Evolutionary conservation across 176 grass and related monocot genomes (phyloP), one percentile per base, ranked within the genome.

Genomic region (Chloris gayana): DNA sequence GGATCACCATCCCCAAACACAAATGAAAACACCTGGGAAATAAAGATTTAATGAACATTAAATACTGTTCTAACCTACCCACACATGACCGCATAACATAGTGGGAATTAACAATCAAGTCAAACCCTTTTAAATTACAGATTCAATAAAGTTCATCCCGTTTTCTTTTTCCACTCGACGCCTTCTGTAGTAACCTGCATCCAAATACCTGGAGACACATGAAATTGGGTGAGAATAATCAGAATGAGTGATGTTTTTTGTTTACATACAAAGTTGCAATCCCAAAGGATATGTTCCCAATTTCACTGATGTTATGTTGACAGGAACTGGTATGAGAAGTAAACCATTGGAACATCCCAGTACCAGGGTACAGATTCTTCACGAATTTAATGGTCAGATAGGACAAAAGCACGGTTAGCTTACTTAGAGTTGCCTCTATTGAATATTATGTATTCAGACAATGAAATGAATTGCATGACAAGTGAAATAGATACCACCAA

Each of bases 61-160:
- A 65, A 67, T 60, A 87, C 80, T 83, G 65, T 90, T 72, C 73
- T 54, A 87, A 78, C 19, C 47, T 12, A 86, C 60, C 41, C 21
- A 85, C 13, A 70, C 51, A 50, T 73, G 47, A 4, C 30, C 80
- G 31, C 24, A 56, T 60, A 68, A 64, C 66, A 59, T 18, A 63
- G 49, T 68, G 54, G 41, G 80, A 87, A 91, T 79, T 42, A 93
- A 93, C 25, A 86, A 89, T 88, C 80, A 91, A 93, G 71, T 88
- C 88, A 98, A 98, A 91, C 90, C 88, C 84, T 91, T 89, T 94
- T 76, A 87, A 64, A 93, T 98, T 98, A 98, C 96, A 95, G 96
- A 98, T 98, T 98, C 96, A 93, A 98, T 94, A 83, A 98, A 98
- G 84, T 95, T 95, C 88, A 93, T 95, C 74, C 88, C 81, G 7